Evolutionary conservation across 129 eudicot genomes (phyloP).

Genomic region (Oenanthe sinensis): DNA sequence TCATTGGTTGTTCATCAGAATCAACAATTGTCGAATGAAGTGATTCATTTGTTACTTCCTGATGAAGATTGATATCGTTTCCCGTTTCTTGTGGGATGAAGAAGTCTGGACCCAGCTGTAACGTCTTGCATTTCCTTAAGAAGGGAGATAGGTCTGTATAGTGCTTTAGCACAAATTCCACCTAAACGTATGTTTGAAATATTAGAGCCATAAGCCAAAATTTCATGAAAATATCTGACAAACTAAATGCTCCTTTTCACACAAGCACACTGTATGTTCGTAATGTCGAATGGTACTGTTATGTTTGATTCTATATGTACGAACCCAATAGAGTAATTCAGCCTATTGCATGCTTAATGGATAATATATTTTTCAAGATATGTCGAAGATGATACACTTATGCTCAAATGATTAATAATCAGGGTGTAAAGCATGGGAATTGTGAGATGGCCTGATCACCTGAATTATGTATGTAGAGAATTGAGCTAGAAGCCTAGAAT

Average conservation of each 20-base stretch:
- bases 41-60: constrained; percentile 47
- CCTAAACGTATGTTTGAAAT: constrained; percentile 29
- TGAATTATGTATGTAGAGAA: background rate
- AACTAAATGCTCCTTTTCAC: background rate
- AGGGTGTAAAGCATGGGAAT: background rate
- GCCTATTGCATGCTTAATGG: background rate
- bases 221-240: background rate
- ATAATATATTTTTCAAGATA: background rate
- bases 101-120: constrained; percentile 91
- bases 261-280: background rate
- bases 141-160: constrained; percentile 74
- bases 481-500: background rate
- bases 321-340: background rate
- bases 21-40: constrained; percentile 71
- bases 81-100: constrained; percentile 87
- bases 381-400: background rate
- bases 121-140: constrained; percentile 56
- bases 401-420: background rate
- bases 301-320: background rate
- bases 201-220: background rate
- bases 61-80: constrained; percentile 39
- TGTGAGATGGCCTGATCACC: background rate
- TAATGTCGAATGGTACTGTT: background rate
- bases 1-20: constrained; percentile 45
- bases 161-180: constrained; percentile 70